phyloP scores from a whole-genome alignment of 192 early-diverging fungal species.

The Rhizoclosmatium sp. region DNA sequence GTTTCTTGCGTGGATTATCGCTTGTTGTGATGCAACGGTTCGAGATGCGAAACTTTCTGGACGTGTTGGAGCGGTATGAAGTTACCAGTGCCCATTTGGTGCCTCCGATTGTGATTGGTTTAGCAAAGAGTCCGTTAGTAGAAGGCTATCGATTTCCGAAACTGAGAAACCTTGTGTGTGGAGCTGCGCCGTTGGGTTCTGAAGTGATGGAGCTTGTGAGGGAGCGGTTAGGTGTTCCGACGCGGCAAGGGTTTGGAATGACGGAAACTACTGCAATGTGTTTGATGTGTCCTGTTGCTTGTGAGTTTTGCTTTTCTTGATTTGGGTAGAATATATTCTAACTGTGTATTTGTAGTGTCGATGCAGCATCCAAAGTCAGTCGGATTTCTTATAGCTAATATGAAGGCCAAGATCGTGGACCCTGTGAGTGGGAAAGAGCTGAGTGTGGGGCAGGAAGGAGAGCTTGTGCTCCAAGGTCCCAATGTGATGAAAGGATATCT shows the following conservation, averaged over 20 bases:
- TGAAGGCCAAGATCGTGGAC: slow-evolving; percentile 78
- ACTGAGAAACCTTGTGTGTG: slow-evolving; percentile 68
- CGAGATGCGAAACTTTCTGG: slow-evolving; percentile 67
- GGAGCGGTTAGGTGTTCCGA: slow-evolving; percentile 55
- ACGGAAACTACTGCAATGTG: slow-evolving; percentile 72
- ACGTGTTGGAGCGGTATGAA: slow-evolving; percentile 73
- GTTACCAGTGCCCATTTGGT: slow-evolving; percentile 63
- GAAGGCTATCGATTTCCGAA: slow-evolving; percentile 77
- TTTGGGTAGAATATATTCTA: neutral
- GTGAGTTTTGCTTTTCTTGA: neutral
- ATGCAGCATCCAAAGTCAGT: slow-evolving; percentile 59
- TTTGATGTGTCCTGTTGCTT: slow-evolving; percentile 37
- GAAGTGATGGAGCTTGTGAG: slow-evolving; percentile 68
- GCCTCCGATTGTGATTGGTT: slow-evolving; percentile 76
- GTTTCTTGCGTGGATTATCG: slow-evolving; percentile 54
- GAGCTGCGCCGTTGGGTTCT: slow-evolving; percentile 81
- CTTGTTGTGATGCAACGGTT: slow-evolving; percentile 82
- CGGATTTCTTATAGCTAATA: slow-evolving; percentile 76
- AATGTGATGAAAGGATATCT: slow-evolving; percentile 90
- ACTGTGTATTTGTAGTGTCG: neutral
- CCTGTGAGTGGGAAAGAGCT: slow-evolving; percentile 71
- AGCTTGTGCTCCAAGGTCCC: slow-evolving; percentile 87
- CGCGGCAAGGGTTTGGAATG: slow-evolving; percentile 73
- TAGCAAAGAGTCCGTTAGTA: slow-evolving; percentile 80
- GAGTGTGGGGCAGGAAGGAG: slow-evolving; percentile 67